A percentile compares a stretch with the other conserved stretches of the same genome.
Evolutionary conservation across 495 filamentous ascomycete genomes (phyloP).

Genomic region (Collariella sp.): DNA sequence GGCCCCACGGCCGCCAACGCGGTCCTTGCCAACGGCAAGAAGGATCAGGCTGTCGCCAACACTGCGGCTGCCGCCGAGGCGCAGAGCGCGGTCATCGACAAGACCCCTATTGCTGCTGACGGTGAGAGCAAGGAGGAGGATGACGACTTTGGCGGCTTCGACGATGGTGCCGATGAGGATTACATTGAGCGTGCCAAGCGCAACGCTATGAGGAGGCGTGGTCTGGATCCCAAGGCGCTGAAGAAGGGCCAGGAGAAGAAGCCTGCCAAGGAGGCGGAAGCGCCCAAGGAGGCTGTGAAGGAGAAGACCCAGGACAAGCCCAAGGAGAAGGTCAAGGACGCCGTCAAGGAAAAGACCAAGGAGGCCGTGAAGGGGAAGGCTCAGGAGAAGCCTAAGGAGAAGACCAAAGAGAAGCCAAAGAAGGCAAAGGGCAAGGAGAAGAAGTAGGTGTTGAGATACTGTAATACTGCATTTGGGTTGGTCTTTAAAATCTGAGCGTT

Average conservation of each 20-base stretch:
- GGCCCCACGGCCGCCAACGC: slow-evolving; percentile 58
- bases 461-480: slow-evolving; percentile 1
- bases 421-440: slow-evolving; percentile 13
- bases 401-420: slow-evolving; percentile 7
- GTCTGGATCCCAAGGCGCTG: slow-evolving; percentile 44
- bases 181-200: slow-evolving; percentile 67
- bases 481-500: background rate
- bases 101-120: slow-evolving; percentile 41
- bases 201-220: slow-evolving; percentile 47
- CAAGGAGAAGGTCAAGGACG: slow-evolving; percentile 17
- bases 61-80: slow-evolving; percentile 25
- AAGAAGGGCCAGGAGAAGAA: slow-evolving; percentile 24
- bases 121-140: slow-evolving; percentile 31
- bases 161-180: slow-evolving; percentile 72
- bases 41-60: slow-evolving; percentile 26
- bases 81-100: slow-evolving; percentile 38
- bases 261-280: slow-evolving; percentile 8
- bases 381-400: slow-evolving; percentile 7
- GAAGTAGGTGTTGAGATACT: slow-evolving; percentile 4
- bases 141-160: slow-evolving; percentile 78
- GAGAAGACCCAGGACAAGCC: slow-evolving; percentile 14
- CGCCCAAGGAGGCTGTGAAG: slow-evolving; percentile 17
- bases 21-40: slow-evolving; percentile 33
- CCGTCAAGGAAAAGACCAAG: slow-evolving; percentile 12
- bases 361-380: slow-evolving; percentile 17